phyloP scores from a whole-genome alignment of 768 basidiomycete genomes.

The Lentinus brumalis region DNA sequence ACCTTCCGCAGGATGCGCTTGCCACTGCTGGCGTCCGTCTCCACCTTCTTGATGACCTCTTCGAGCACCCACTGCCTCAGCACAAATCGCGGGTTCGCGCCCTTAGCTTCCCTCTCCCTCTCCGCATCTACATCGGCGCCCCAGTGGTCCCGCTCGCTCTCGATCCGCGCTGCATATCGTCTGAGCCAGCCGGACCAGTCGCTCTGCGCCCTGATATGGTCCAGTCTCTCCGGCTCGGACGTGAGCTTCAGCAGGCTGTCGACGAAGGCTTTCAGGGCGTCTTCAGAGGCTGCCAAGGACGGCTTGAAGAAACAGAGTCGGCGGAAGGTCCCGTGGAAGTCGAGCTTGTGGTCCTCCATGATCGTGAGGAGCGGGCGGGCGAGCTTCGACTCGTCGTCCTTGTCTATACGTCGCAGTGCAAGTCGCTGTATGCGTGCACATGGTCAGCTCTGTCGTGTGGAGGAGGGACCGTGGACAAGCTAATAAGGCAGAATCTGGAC shows the following conservation, averaged over 20 bases:
- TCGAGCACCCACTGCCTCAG: slow-evolving; percentile 95
- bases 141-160: slow-evolving; percentile 54
- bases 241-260: slow-evolving; percentile 47
- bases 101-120: slow-evolving; percentile 52
- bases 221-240: slow-evolving; percentile 47
- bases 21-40: slow-evolving; percentile 62
- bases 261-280: slow-evolving; percentile 44
- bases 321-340: slow-evolving; percentile 88
- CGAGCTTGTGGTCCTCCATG: slow-evolving; percentile 73
- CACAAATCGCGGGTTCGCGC: slow-evolving; percentile 87
- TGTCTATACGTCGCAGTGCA: slow-evolving; percentile 59
- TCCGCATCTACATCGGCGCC: slow-evolving; percentile 39
- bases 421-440: slow-evolving; percentile 56
- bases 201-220: slow-evolving; percentile 45
- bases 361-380: slow-evolving; percentile 72
- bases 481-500: slow-evolving; percentile 11
- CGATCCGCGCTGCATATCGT: slow-evolving; percentile 59
- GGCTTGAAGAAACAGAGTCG: slow-evolving; percentile 65
- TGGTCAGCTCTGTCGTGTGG: not conserved
- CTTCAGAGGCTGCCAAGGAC: slow-evolving; percentile 14
- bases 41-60: slow-evolving; percentile 81
- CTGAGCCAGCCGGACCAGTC: slow-evolving; percentile 69
- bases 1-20: slow-evolving; percentile 77
- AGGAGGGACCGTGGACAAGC: not conserved
- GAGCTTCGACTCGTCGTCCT: slow-evolving; percentile 60